These are phyloP conservation scores for Chytridium lagenaria DNA, from an alignment of 371 early-diverging fungal species.

Conservation along the genomic window DNA sequence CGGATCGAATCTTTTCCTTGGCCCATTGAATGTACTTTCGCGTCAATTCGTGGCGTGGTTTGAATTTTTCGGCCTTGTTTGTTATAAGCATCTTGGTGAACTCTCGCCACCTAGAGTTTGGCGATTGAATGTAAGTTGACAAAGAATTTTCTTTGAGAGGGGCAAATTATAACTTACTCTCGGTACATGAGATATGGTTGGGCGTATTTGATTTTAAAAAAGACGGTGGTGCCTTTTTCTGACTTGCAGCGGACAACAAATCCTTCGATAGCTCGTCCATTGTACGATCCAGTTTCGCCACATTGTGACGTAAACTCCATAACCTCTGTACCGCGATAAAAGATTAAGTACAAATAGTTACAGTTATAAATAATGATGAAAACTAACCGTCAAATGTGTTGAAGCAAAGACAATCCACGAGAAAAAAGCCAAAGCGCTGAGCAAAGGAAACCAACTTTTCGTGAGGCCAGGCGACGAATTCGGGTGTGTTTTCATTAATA, in stretches of 20 bases:
- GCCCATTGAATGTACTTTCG: conserved; percentile 81
- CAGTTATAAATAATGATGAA: conserved; percentile 37
- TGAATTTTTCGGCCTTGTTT: conserved; percentile 33
- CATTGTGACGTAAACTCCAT: conserved; percentile 70
- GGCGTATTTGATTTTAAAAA: conserved; percentile 94
- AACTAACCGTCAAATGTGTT: conserved; percentile 43
- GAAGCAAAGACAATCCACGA: conserved; percentile 54
- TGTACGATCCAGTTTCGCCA: conserved; percentile 64
- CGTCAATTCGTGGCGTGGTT: conserved; percentile 67
- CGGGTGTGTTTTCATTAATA: conserved; percentile 78
- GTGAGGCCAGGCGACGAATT: conserved; percentile 75
- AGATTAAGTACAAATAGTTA: not conserved
- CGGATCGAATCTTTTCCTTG: conserved; percentile 55
- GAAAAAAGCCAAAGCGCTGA: conserved; percentile 74
- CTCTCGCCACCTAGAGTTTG: conserved; percentile 80
- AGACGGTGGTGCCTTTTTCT: conserved; percentile 47
- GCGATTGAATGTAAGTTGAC: not conserved
- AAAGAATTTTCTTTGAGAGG: not conserved
- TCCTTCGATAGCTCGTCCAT: conserved; percentile 84
- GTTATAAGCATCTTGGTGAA: conserved; percentile 69
- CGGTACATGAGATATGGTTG: conserved; percentile 91
- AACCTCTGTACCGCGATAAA: conserved; percentile 53
- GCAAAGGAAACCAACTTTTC: conserved; percentile 60
- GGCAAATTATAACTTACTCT: conserved; percentile 53
- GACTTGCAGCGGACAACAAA: conserved; percentile 84